Conservation (phyloP, 371 early-diverging fungal genomes). For the Chytridiales sp. region DNA sequence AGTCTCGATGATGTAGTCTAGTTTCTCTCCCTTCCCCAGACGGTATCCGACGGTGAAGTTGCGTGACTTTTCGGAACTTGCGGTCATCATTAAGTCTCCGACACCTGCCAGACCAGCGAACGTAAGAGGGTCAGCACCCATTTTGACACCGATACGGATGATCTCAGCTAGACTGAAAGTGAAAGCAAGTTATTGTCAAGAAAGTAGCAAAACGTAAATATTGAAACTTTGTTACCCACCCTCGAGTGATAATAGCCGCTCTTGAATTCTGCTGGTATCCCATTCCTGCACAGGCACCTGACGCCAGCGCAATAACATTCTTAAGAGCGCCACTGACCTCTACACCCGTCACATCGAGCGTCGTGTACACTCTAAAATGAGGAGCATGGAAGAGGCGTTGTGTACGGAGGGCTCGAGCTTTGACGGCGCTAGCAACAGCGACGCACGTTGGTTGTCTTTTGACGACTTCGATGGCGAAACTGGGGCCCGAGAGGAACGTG, state of each 20-base stretch:
- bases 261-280: slow-evolving; percentile 50
- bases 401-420: slow-evolving; percentile 34
- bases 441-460: slow-evolving; percentile 43
- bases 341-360: slow-evolving; percentile 36
- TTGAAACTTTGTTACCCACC: no score
- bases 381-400: slow-evolving; percentile 51
- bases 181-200: no score
- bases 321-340: slow-evolving; percentile 49
- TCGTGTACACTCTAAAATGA: slow-evolving; percentile 44
- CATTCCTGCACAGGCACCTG: slow-evolving; percentile 44
- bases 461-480: slow-evolving; percentile 46
- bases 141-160: slow-evolving; percentile 42
- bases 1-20: slow-evolving; percentile 42
- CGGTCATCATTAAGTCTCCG: slow-evolving; percentile 49
- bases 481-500: slow-evolving; percentile 36
- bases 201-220: no score
- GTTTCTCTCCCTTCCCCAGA: slow-evolving; percentile 43
- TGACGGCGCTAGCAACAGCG: slow-evolving; percentile 36
- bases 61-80: slow-evolving; percentile 47
- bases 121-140: slow-evolving; percentile 51
- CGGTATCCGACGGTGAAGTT: slow-evolving; percentile 53
- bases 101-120: slow-evolving; percentile 49
- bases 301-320: slow-evolving; percentile 51
- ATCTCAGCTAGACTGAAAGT: slow-evolving; percentile 44
- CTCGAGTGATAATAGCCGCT: slow-evolving; percentile 51